Evolutionary conservation across 2,329 filamentous ascomycete genomes (phyloP).

Genomic region (Rugonectria rugulosa): DNA sequence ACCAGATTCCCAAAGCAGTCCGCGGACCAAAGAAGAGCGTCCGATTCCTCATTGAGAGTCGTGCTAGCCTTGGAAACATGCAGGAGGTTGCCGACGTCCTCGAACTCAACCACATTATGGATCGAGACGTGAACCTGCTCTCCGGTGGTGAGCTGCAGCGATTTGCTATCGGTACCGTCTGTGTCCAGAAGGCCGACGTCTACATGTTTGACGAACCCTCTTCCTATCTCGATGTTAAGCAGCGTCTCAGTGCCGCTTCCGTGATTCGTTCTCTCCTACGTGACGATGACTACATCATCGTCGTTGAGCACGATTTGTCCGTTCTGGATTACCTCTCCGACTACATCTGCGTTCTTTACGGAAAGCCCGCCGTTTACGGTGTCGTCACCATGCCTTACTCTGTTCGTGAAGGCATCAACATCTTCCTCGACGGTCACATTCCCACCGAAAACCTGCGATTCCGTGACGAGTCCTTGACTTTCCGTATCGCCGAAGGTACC

Average conservation of each 20-base stretch:
- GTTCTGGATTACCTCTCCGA: constrained; percentile 98
- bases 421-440: constrained; percentile 98
- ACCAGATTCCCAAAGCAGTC: constrained; percentile 94
- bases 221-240: constrained; percentile 99
- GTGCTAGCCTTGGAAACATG: constrained; percentile 79
- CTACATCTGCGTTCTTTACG: constrained; percentile 97
- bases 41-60: constrained; percentile 76
- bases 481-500: constrained; percentile 88
- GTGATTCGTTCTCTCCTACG: constrained; percentile 92
- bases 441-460: constrained; percentile 98
- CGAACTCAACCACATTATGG: constrained; percentile 87
- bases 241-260: constrained; percentile 89
- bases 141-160: constrained; percentile 98
- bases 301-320: constrained; percentile 98
- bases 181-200: constrained; percentile 94
- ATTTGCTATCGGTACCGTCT: constrained; percentile 95
- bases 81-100: constrained; percentile 84
- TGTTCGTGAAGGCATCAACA: constrained; percentile 98
- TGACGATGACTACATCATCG: constrained; percentile 94
- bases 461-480: constrained; percentile 95
- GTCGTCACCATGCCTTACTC: constrained; percentile 96
- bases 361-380: constrained; percentile 93
- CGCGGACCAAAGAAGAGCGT: constrained; percentile 83
- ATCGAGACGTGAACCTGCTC: constrained; percentile 87
- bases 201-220: constrained; percentile 99